phyloP scores from a whole-genome alignment of 805 yeast genomes.

The Saccharomycopsis olivae region DNA sequence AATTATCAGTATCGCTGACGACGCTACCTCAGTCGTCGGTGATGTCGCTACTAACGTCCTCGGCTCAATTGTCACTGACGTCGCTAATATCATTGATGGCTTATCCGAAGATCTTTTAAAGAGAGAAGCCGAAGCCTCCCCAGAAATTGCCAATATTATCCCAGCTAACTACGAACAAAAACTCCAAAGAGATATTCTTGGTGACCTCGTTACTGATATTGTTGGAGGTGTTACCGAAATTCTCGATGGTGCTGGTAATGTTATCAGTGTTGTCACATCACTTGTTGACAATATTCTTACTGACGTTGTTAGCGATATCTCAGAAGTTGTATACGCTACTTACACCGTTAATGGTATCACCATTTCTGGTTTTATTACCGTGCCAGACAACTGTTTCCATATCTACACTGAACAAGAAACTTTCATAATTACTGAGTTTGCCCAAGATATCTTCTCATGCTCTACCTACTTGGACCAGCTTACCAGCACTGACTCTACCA shows the following conservation, averaged over 20 bases:
- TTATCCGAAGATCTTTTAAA: constrained; percentile 1
- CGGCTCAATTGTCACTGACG: neutral
- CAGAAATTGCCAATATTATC: neutral
- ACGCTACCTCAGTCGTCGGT: constrained; percentile 4
- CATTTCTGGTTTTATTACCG: constrained; percentile 5
- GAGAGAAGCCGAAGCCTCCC: neutral
- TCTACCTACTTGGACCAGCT: neutral
- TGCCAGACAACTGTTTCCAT: constrained; percentile 6
- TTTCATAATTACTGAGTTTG: constrained; percentile 3
- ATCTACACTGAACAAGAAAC: constrained; percentile 10
- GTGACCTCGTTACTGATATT: neutral
- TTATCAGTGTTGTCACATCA: constrained; percentile 4
- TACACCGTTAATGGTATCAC: constrained; percentile 7
- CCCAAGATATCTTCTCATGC: constrained; percentile 8
- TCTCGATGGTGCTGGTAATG: constrained; percentile 1
- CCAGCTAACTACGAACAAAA: neutral
- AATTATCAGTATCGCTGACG: constrained; percentile 4
- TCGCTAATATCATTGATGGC: constrained; percentile 3
- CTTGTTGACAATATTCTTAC: constrained; percentile 1
- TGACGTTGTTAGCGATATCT: constrained; percentile 3
- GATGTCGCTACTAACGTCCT: neutral
- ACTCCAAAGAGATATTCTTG: neutral
- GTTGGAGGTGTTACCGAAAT: constrained; percentile 6
- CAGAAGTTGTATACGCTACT: constrained; percentile 5
- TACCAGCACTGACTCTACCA: too few relatives aligned